Percentiles rank a stretch among this genome's conserved stretches.
These are phyloP conservation scores for Neospora caninum DNA, from an alignment of 169 alveolate genomes.

Conservation along the genomic window DNA sequence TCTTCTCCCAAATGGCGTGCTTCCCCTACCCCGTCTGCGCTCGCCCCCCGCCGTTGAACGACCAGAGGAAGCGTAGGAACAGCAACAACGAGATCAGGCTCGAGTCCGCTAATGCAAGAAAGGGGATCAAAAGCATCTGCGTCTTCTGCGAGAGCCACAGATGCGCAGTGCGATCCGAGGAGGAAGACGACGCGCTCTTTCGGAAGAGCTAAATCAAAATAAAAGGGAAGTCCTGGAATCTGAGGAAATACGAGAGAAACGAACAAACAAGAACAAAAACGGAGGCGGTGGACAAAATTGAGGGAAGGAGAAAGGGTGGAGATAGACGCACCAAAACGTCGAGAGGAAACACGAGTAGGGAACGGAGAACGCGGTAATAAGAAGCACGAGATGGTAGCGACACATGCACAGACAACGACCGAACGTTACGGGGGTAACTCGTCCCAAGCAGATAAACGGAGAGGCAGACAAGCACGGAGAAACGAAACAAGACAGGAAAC, in stretches of 20 bases:
- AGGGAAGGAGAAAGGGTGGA: background rate
- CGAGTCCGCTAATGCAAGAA: background rate
- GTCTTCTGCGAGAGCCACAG: background rate
- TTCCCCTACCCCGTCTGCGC: background rate
- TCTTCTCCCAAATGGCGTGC: background rate
- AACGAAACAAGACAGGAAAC: too few relatives aligned
- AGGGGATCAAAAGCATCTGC: background rate
- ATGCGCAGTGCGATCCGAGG: conserved; percentile 17
- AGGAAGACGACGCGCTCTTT: conserved; percentile 3
- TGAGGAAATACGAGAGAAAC: background rate
- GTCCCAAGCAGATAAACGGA: too few relatives aligned
- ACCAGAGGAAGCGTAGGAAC: background rate
- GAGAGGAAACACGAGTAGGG: too few relatives aligned
- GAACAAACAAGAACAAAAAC: background rate
- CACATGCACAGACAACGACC: too few relatives aligned
- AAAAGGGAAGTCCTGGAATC: conserved; percentile 34
- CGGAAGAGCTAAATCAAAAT: background rate
- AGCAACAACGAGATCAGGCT: background rate
- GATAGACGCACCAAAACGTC: too few relatives aligned
- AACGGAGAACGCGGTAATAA: too few relatives aligned
- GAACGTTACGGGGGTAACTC: too few relatives aligned
- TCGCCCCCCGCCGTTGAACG: background rate
- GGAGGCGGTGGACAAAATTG: background rate
- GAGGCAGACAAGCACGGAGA: too few relatives aligned
- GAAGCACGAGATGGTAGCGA: too few relatives aligned